Evolutionary conservation across 208 protist genomes (phyloP), one percentile per base, ranked within the genome.

Genomic region (Porcisia deanei): DNA sequence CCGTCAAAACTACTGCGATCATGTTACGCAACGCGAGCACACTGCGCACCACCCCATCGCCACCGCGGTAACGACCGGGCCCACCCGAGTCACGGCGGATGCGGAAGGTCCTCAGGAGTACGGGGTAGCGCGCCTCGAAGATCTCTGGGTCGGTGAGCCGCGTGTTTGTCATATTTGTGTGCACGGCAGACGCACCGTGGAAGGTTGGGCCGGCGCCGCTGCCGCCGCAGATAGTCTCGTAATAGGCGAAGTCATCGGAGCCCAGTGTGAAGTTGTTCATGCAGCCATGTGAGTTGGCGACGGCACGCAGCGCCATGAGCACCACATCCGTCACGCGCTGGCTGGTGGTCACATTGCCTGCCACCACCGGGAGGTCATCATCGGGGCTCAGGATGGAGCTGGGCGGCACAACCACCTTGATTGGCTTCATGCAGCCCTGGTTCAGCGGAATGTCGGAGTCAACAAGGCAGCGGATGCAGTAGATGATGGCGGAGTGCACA

Each of bases 221-320:
- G 22, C 98, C 98, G 55, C 98, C 98, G 45, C 91, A 96, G 75
- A 99, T 99, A 2, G 98, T 99, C 82, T 99, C 98, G 82, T 99
- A 99, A 71, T 99, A 99, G 39, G 95, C 95, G 63, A 90, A 93
- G 73, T 85, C 80, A 25, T 88, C 87, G 71, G 97, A 85, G 53
- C 98, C 98, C 79, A 99, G 98, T 18, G 98, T 99, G 49, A 99
- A 89, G 77, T 99, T 99, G 80, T 99, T 99, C 93, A 98, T 99
- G 85, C 82, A 90, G 43, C 90, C 93, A 83, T 98, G 94, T 37
- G 93, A 92, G 73, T 85, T 90, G 52, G 96, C 93, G 45, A 88
- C 93, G 14, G 94, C 96, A 47, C 80, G 75, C 57, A 99, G 97
- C 12, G 98, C 96, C 47, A 90, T 85, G 43, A 99, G 84, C 58